phyloP scores from a whole-genome alignment of 192 early-diverging fungal genomes.

The Gigaspora rosea region DNA sequence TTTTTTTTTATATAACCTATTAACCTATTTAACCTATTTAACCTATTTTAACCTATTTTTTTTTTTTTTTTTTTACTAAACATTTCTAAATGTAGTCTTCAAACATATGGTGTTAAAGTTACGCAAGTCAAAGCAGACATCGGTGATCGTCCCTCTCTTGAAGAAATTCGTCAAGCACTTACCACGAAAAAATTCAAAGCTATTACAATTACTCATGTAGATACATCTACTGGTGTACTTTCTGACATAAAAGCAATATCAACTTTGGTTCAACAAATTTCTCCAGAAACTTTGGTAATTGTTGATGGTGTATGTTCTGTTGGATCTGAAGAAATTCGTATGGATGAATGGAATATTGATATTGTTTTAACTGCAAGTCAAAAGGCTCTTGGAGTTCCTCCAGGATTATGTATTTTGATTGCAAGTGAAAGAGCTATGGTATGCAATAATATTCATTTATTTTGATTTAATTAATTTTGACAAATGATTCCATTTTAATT shows the following conservation, averaged over 20 bases:
- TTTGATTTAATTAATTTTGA: background rate
- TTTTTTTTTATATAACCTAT: background rate
- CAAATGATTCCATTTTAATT: background rate
- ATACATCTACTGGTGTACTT: slow-evolving; percentile 94
- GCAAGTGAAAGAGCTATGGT: slow-evolving; percentile 74
- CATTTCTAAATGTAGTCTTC: slow-evolving; percentile 52
- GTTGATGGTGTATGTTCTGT: slow-evolving; percentile 97
- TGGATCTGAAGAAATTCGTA: slow-evolving; percentile 87
- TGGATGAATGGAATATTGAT: slow-evolving; percentile 92
- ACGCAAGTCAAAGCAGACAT: slow-evolving; percentile 71
- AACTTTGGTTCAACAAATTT: slow-evolving; percentile 67
- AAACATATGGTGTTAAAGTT: slow-evolving; percentile 88
- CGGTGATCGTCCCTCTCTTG: slow-evolving; percentile 70
- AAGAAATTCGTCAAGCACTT: slow-evolving; percentile 68
- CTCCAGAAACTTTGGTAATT: slow-evolving; percentile 86
- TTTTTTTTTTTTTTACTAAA: background rate
- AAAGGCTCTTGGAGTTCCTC: slow-evolving; percentile 94
- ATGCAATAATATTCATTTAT: background rate
- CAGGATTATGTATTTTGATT: slow-evolving; percentile 89
- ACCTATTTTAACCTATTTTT: background rate
- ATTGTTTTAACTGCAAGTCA: slow-evolving; percentile 91
- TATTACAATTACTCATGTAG: slow-evolving; percentile 92
- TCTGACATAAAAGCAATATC: slow-evolving; percentile 78
- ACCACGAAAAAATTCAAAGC: slow-evolving; percentile 73
- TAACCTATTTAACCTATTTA: background rate